Conservation (phyloP, 192 early-diverging fungal species). For the Phycomyces nitens region DNA sequence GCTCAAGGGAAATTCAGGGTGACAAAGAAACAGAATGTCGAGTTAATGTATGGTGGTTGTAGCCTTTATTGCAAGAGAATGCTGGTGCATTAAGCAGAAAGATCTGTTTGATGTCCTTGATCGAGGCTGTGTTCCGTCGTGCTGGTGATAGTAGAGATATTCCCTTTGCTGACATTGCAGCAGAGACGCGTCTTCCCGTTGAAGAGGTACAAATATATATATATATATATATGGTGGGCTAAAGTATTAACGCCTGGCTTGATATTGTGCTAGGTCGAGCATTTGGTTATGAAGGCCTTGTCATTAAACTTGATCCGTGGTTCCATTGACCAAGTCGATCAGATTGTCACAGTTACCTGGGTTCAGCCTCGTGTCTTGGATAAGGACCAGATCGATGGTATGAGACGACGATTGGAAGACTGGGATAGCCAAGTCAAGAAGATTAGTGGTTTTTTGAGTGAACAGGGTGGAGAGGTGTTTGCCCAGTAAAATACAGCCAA, state of each 20-base stretch:
- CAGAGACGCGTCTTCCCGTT: conserved; percentile 70
- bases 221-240: too few relatives aligned
- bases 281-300: conserved; percentile 97
- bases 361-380: conserved; percentile 97
- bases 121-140: conserved; percentile 90
- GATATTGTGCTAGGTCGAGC: conserved; percentile 67
- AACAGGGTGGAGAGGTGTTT: conserved; percentile 66
- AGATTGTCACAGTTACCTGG: conserved; percentile 88
- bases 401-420: conserved; percentile 76
- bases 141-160: conserved; percentile 71
- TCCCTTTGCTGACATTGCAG: conserved; percentile 76
- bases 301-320: conserved; percentile 90
- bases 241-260: too few relatives aligned
- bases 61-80: conserved; percentile 80
- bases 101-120: conserved; percentile 95
- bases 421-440: conserved; percentile 86
- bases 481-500: conserved; percentile 30
- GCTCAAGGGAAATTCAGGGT: background rate
- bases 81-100: conserved; percentile 85
- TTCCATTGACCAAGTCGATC: conserved; percentile 93
- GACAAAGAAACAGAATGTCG: background rate
- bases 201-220: conserved; percentile 54
- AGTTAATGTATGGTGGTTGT: background rate
- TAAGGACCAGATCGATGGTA: conserved; percentile 79
- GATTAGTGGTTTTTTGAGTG: conserved; percentile 66